phyloP scores from a whole-genome alignment of 2,329 filamentous ascomycete genomes.

The Diaporthe velutina region DNA sequence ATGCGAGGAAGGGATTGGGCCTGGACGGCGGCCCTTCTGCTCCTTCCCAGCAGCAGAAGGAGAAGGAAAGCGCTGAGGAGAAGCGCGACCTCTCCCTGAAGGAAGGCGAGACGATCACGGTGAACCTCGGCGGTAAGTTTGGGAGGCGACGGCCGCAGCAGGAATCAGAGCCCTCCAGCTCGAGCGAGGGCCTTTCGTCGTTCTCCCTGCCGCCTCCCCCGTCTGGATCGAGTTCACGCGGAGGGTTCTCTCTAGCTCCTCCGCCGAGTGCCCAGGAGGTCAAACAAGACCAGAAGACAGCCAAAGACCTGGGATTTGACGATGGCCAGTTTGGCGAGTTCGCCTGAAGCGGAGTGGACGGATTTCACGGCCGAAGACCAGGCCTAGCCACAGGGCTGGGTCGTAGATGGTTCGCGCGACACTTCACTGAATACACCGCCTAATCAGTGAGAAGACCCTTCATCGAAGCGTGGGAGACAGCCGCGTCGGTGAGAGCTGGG shows the following conservation, averaged over 20 bases:
- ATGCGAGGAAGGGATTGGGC: conserved; percentile 78
- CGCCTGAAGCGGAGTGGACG: conserved; percentile 54
- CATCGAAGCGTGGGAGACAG: neutral
- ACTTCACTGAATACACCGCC: neutral
- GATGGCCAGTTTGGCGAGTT: conserved; percentile 93
- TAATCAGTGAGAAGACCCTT: neutral
- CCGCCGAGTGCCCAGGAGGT: conserved; percentile 74
- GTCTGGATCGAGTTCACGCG: conserved; percentile 52
- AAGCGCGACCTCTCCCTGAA: conserved; percentile 87
- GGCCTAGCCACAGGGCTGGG: conserved; percentile 16
- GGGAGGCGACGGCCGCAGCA: conserved; percentile 56
- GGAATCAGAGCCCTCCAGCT: conserved; percentile 47
- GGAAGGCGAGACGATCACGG: conserved; percentile 89
- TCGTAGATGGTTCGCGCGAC: neutral
- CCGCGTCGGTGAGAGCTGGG: neutral
- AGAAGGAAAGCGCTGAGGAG: conserved; percentile 59
- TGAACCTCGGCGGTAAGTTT: conserved; percentile 76
- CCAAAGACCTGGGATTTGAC: conserved; percentile 82
- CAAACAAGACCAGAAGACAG: conserved; percentile 70
- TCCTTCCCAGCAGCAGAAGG: conserved; percentile 52
- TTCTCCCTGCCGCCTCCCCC: conserved; percentile 83
- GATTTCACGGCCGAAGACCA: conserved; percentile 21
- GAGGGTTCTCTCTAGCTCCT: conserved; percentile 69
- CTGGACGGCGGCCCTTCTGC: conserved; percentile 60
- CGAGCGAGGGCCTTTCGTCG: conserved; percentile 55